Percentiles rank a stretch among this genome's conserved stretches.
Evolutionary conservation across 371 early-diverging fungal species (phyloP).

Genomic region (Entomophthora muscae): DNA sequence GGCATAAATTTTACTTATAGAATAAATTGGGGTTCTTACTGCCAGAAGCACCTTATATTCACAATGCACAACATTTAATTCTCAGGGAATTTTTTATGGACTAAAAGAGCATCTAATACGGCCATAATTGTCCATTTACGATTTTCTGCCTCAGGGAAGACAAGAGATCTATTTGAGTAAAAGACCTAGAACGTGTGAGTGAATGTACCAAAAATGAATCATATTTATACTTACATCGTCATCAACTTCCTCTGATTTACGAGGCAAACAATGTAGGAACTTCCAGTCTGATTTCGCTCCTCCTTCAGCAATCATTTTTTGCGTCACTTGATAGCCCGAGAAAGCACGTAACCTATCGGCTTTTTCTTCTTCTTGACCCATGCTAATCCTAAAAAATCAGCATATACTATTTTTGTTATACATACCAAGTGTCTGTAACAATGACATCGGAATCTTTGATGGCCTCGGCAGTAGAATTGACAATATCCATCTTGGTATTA

Average conservation of each 20-base stretch:
- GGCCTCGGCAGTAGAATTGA: slow-evolving; percentile 54
- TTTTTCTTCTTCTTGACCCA: slow-evolving; percentile 93
- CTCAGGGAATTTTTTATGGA: slow-evolving; percentile 19
- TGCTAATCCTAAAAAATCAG: slow-evolving; percentile 42
- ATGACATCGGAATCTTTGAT: slow-evolving; percentile 67
- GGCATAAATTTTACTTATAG: too few relatives aligned
- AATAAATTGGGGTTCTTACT: too few relatives aligned
- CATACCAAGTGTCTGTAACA: slow-evolving; percentile 87
- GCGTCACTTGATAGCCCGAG: slow-evolving; percentile 73
- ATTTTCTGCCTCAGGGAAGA: slow-evolving; percentile 94
- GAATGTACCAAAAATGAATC: background rate
- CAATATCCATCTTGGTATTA: slow-evolving; percentile 33
- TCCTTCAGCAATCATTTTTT: slow-evolving; percentile 48
- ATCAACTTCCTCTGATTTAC: slow-evolving; percentile 88
- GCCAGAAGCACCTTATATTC: too few relatives aligned
- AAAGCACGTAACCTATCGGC: slow-evolving; percentile 60
- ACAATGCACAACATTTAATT: too few relatives aligned
- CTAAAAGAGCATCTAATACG: slow-evolving; percentile 51
- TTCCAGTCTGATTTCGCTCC: slow-evolving; percentile 72
- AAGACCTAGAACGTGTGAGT: slow-evolving; percentile 36
- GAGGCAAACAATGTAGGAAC: slow-evolving; percentile 94
- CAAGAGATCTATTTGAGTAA: slow-evolving; percentile 74
- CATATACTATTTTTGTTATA: background rate
- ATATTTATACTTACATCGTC: slow-evolving; percentile 44
- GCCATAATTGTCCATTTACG: slow-evolving; percentile 92